A percentile compares a stretch with the other conserved stretches of the same genome.
Conservation (phyloP, 139 green algal species). For the Coelastrella sp. region DNA sequence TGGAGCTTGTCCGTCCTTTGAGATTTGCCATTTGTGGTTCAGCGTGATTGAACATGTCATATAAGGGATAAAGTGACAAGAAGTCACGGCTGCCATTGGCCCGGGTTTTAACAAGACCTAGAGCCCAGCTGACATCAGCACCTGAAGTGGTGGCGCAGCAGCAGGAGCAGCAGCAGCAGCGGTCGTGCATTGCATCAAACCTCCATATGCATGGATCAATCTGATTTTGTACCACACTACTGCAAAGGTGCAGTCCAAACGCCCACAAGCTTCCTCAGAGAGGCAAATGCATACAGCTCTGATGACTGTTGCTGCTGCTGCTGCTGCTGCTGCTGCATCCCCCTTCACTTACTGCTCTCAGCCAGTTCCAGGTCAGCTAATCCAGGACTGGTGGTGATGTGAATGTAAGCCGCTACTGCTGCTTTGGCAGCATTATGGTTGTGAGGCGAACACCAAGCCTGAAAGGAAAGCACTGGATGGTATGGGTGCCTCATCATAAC, state of each 20-base stretch:
- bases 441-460: too few relatives aligned
- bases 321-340: background rate
- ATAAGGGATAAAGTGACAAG: conserved; percentile 2
- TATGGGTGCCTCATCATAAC: too few relatives aligned
- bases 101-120: conserved; percentile 1
- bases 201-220: too few relatives aligned
- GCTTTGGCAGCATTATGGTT: too few relatives aligned
- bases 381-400: background rate
- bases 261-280: too few relatives aligned
- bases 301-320: background rate
- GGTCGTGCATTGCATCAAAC: too few relatives aligned
- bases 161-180: conserved; percentile 17
- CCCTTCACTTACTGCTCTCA: background rate
- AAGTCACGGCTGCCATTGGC: background rate
- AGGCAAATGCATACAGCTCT: background rate
- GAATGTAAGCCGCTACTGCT: background rate
- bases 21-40: background rate
- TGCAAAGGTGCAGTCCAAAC: too few relatives aligned
- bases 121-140: conserved; percentile 20
- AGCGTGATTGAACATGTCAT: conserved; percentile 29
- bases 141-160: background rate
- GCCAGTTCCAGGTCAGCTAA: background rate
- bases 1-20: background rate
- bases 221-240: background rate
- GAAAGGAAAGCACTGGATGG: too few relatives aligned